Base-by-base conservation (phyloP, 371 early-diverging fungal genomes). In the Mortierella sp. region DNA sequence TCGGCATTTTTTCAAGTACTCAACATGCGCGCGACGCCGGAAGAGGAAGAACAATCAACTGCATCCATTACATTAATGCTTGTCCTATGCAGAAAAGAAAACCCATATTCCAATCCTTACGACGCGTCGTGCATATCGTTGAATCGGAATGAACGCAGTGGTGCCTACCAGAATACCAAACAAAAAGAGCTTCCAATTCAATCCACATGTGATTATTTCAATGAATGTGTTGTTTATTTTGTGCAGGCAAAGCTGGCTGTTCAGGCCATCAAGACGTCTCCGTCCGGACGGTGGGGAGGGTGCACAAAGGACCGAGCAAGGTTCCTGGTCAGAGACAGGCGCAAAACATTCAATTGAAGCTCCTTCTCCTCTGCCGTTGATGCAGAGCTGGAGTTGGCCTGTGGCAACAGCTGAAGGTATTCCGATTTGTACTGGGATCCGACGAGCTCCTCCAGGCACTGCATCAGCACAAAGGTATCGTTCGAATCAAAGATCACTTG, bases 381-480 rank as follows among this genome's bases (percentile, higher is more conserved):
- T 16, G 48, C 41, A 7, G 31, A 26, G 19, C 74, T 63, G 3
- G 71, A 37, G 16, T 52, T 43, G 10, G 31, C 34, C 41, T 68
- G 66, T n/a, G 85, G 80, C 29, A 84, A 31, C 41, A 67, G 63
- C 31, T 73, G 68, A 22, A 84, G 73, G 34, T 84, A 79, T 48
- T 79, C 80, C n/a, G 66, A 50, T 37, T 67, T 79, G 73, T 73
- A 39, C 64, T 79, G 85, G 11, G 85, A 79, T 45, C 73, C 74
- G 52, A 76, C 63, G 10, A 84, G n/a, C 55, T 79, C 85, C 45
- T 84, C 85, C 48, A 84, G 64, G 77, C 76, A 72, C 61, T 70
- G 71, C 85, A 84, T 79, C 71, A 84, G 29, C 10, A 55, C 85
- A n/a, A 76, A 76, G 1, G 80, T 84, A 37, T 79, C 76, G 14